Base-by-base conservation (phyloP, 345 rosid species). In the Populus euphratica region DNA sequence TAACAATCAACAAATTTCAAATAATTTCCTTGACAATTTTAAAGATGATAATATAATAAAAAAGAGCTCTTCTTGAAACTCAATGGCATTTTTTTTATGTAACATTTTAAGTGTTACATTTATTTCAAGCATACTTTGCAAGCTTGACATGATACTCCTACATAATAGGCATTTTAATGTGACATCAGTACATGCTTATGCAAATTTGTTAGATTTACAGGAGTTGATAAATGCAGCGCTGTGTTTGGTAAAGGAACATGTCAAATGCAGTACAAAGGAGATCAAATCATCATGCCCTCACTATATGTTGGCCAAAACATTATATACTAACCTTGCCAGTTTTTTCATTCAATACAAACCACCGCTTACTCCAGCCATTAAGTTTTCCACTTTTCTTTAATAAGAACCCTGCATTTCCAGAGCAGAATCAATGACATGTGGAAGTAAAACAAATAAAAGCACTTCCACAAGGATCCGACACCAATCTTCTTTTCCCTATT, bases 261-360 rank as follows among this genome's bases (percentile, higher is more conserved):
- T 76, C 43, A 56, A 76, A 31, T 36, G 36, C 50, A 38, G 41
- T 0, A 18, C 29, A 39, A 18, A 12, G 5, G 1, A 73, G 56
- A 54, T 41, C 49, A 50, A 72, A 52, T 49, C 23, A 67, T 27
- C 43, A 65, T 64, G 16, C 9, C 38, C 7, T 54, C 61, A 12
- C 56, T 47, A 23, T 10, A 73, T 6, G 43, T 33, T 73, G 47
- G 61, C 20, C 38, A 73, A 56, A 67, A 0, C 13, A 13, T 14
- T 14, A 16, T 54, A 59, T 27, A 52, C 54, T 82, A 76, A 91
- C 99, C 97, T 96, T 96, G 86, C 99, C 98, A 79, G 85, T 94
- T 87, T 92, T 96, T 83, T 92, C 97, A 87, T 92, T 96, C 78
- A 96, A 84, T 64, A 96, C 99, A 89, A 96, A 96, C 98, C 98